Base-by-base conservation (phyloP, 2,329 filamentous ascomycete species). In the Cladophialophora psammophila region DNA sequence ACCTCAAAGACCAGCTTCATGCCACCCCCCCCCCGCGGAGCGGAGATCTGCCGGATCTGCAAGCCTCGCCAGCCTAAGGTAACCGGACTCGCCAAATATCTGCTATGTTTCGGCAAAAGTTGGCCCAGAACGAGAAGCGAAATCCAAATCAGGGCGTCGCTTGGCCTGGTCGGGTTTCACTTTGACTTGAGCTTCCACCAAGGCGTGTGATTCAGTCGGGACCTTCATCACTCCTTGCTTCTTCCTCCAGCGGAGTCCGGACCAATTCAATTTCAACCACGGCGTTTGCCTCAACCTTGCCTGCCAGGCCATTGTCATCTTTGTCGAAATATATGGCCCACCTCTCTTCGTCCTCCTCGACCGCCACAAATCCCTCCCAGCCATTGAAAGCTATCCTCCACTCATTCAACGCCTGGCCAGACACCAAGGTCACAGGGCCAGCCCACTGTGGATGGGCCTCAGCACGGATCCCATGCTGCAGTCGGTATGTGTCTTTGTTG, bases 371-470 rank as follows among this genome's bases (percentile, higher is more conserved):
- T 31, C 70, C 69, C 48, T 75, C 72, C 70, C 74, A 77, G 42
- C 73, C 73, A 42, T 80, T 76, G 15, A 82, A 71, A 5, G 74
- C 75, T 12, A 81, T 70, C 2, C 73, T 73, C 57, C 68, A 74
- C 13, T 67, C 66, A 2, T 38, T 40, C 9, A 50, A 50, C 15
- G 63, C 64, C 9, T 66, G 35, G 20, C 56, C 72, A 18, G 50
- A 61, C 73, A 92, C 90, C 90, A 91, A 96, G 6, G 90, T 40
- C 48, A 61, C 35, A 5, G 59, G 90, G n/a, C 92, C 93, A 56
- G 94, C 87, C 67, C 90, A 81, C 77, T 96, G 90, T 32, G 82
- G 85, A 38, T 90, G 82, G 31, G 90, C 91, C 66, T 91, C 88
- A 58, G 88, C 88, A 18, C 91, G 87, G n/a, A 88, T 88, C 10